These are phyloP conservation scores for Plasmodium adleri DNA, from an alignment of 169 alveolate species.

Conservation along the genomic window DNA sequence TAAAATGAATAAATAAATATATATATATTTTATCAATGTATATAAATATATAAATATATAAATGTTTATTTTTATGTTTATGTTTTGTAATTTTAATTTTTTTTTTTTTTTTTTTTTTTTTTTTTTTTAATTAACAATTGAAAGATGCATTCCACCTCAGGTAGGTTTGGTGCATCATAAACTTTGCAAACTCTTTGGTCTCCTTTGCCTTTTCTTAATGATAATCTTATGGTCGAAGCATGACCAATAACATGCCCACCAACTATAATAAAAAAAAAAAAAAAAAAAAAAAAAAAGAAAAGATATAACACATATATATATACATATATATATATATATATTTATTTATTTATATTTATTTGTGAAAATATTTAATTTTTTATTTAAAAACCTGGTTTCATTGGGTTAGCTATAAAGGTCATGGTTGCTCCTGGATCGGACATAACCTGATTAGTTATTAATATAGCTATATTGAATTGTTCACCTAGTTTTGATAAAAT, in stretches of 20 bases:
- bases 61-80: too few relatives aligned
- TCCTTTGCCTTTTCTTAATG: slow-evolving; percentile 96
- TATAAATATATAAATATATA: too few relatives aligned
- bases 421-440: slow-evolving; percentile 94
- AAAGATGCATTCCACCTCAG: slow-evolving; percentile 95
- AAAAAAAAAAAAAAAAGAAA: too few relatives aligned
- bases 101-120: slow-evolving; percentile 5
- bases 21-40: background rate
- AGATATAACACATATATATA: background rate
- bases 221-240: slow-evolving; percentile 96
- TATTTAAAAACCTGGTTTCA: slow-evolving; percentile 88
- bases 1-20: background rate
- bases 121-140: slow-evolving; percentile 82
- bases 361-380: background rate
- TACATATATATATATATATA: background rate
- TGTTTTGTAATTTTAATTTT: background rate
- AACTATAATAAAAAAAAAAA: slow-evolving; percentile 73
- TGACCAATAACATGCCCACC: slow-evolving; percentile 99
- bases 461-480: slow-evolving; percentile 96
- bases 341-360: background rate
- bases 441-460: slow-evolving; percentile 97
- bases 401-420: slow-evolving; percentile 92
- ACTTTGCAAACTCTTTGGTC: slow-evolving; percentile 96
- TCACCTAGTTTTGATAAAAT: slow-evolving; percentile 94
- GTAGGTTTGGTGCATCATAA: slow-evolving; percentile 97